Conservation (phyloP, 2,329 filamentous ascomycete genomes). For the Colletotrichum sansevieriae region DNA sequence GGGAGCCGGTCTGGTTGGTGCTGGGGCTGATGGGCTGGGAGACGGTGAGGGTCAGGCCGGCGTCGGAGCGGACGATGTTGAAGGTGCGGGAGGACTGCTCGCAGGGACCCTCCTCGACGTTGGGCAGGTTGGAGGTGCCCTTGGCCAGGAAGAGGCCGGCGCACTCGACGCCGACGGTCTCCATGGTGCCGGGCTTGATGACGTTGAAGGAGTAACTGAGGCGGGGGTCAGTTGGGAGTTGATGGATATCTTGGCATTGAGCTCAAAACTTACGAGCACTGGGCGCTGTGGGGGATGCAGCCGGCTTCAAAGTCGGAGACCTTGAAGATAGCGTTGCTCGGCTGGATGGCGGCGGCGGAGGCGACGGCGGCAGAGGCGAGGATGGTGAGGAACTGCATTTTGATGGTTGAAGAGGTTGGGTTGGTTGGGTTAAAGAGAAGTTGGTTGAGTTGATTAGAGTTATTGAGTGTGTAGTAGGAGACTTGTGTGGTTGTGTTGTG, state of each 20-base stretch:
- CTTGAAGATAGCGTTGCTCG: slow-evolving; percentile 44
- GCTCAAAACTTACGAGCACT: slow-evolving; percentile 45
- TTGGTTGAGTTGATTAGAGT: slow-evolving; percentile 10
- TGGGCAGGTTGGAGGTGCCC: slow-evolving; percentile 47
- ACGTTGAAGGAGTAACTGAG: slow-evolving; percentile 24
- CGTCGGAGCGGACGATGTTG: slow-evolving; percentile 43
- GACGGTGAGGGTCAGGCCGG: slow-evolving; percentile 47
- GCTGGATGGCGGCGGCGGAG: slow-evolving; percentile 43
- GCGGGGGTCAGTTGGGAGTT: background rate
- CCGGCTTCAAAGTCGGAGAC: slow-evolving; percentile 47
- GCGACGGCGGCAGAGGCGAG: slow-evolving; percentile 44
- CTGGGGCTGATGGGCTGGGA: slow-evolving; percentile 46
- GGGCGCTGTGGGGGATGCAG: slow-evolving; percentile 48
- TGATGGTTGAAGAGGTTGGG: slow-evolving; percentile 33
- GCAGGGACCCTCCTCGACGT: slow-evolving; percentile 48
- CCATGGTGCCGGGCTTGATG: slow-evolving; percentile 44
- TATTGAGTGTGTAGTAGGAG: slow-evolving; percentile 1
- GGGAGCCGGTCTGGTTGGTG: slow-evolving; percentile 45
- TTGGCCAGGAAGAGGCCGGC: slow-evolving; percentile 41
- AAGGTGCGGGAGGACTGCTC: slow-evolving; percentile 48
- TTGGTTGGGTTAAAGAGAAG: slow-evolving; percentile 1
- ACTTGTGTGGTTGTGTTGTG: slow-evolving; percentile 20
- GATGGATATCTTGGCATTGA: background rate
- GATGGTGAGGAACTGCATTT: slow-evolving; percentile 47
- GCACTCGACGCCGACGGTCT: slow-evolving; percentile 47